A percentile compares a stretch with the other conserved stretches of the same genome.
These are phyloP conservation scores for Phytophthora lateralis DNA, from an alignment of 352 stramenopile genomes.

Conservation along the genomic window DNA sequence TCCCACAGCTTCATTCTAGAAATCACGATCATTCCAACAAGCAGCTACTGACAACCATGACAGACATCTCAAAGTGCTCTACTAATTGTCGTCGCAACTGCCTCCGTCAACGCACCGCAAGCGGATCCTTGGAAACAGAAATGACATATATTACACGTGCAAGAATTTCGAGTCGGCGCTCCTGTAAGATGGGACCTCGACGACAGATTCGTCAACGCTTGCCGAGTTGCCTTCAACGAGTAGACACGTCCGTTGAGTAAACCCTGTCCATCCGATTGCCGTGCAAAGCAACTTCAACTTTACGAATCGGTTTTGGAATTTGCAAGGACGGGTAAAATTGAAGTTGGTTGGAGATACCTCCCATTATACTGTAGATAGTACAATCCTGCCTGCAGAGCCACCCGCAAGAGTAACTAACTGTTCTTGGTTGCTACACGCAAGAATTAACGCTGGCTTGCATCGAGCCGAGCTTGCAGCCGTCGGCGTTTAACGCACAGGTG, in stretches of 20 bases:
- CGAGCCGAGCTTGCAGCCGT: neutral
- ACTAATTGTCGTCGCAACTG: no score
- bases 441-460: neutral
- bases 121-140: no score
- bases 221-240: slow-evolving; percentile 5
- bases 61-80: no score
- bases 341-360: slow-evolving; percentile 8
- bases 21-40: no score
- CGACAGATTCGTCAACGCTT: slow-evolving; percentile 21
- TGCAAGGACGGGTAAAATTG: slow-evolving; percentile 3
- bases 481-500: neutral
- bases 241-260: slow-evolving; percentile 23
- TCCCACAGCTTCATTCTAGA: no score
- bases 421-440: neutral
- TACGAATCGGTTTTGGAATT: slow-evolving; percentile 13
- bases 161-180: no score
- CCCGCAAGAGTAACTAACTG: no score
- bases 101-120: no score
- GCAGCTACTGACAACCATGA: no score
- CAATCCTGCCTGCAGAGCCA: neutral
- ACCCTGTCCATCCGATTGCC: slow-evolving; percentile 12
- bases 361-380: no score
- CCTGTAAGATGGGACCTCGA: neutral
- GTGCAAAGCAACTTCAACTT: slow-evolving; percentile 18
- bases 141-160: no score